Base-by-base conservation (phyloP, 2,329 filamentous ascomycete species). In the Calycina herbarum region DNA sequence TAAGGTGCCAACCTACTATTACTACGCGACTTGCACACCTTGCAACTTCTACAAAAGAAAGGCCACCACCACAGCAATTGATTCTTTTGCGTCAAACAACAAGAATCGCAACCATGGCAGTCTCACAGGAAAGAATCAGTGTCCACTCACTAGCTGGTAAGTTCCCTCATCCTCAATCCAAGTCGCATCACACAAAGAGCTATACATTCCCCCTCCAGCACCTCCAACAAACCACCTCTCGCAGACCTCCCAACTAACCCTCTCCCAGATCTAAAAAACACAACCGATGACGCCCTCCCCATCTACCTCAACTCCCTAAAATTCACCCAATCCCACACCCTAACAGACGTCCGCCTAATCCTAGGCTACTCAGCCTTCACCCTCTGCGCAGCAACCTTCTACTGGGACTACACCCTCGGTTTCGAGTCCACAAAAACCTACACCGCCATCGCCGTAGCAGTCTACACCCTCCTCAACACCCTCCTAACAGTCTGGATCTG, bases 301-400 rank as follows among this genome's bases (percentile, higher is more conserved):
- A 93, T 95, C 80, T 98, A 98, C 82, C 88, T 99, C 69, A 94
- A 92, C 79, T 91, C 88, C 38, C 88, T 98, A 77, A 89, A 84
- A 71, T 97, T 97, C 83, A 85, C 82, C 69, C 93, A 96, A 79
- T 89, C 91, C 69, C 90, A 98, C 80, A 84, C 80, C 65, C 88
- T 95, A 59, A 87, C 89, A 73, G 94, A 98, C 75, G 86, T 96
- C 59, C 92, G 93, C 63, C 88, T 99, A 57, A 84, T 82, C 0
- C 83, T 99, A 8, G 95, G 95, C 69, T 98, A 96, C 80, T 79
- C 83, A 24, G 91, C 93, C 67, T 93, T 98, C 73, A 77, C 84
- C 66, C 88, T 97, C 68, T 90, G 93, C 20, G 94, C 85, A 27
- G 90, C 87, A 67, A 93, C 92, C 73, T 98, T 98, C 82, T 88